Evolutionary conservation across 139 green algal genomes (phyloP).

Genomic region (Zygnema circumcarinatum): DNA sequence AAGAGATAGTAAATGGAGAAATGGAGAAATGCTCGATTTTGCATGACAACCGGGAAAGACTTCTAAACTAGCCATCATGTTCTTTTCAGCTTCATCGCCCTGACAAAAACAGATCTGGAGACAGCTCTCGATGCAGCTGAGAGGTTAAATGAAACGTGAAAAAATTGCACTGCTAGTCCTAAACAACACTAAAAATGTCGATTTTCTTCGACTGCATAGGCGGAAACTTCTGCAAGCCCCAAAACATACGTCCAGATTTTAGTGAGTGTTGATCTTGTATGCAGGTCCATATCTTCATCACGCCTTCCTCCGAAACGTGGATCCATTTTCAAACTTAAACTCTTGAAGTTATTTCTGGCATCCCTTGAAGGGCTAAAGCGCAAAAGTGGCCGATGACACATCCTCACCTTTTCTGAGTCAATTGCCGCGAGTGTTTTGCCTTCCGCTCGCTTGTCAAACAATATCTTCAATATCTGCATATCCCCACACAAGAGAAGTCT

Average conservation of each 20-base stretch:
- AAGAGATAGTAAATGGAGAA: no score
- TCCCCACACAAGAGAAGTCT: neutral
- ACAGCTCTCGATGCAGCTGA: no score
- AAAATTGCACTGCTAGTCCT: no score
- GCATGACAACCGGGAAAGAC: no score
- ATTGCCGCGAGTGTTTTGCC: constrained; percentile 37
- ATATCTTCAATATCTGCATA: constrained; percentile 40
- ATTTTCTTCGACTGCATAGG: neutral
- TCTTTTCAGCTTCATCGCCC: no score
- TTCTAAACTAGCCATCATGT: no score
- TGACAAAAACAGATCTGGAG: no score
- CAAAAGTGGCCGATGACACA: neutral
- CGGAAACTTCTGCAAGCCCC: neutral
- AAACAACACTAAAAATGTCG: neutral
- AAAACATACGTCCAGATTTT: neutral
- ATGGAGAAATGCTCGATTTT: no score
- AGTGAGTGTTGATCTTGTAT: neutral
- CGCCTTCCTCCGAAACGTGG: neutral
- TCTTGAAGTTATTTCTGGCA: neutral
- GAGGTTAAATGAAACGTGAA: no score
- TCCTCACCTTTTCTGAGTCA: constrained; percentile 29
- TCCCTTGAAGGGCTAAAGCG: neutral
- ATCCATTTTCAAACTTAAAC: neutral
- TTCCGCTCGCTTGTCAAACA: constrained; percentile 41
- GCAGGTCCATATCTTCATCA: neutral